These are phyloP conservation scores for Cyclotella baltica DNA, from an alignment of 108 stramenopile genomes.

Conservation along the genomic window DNA sequence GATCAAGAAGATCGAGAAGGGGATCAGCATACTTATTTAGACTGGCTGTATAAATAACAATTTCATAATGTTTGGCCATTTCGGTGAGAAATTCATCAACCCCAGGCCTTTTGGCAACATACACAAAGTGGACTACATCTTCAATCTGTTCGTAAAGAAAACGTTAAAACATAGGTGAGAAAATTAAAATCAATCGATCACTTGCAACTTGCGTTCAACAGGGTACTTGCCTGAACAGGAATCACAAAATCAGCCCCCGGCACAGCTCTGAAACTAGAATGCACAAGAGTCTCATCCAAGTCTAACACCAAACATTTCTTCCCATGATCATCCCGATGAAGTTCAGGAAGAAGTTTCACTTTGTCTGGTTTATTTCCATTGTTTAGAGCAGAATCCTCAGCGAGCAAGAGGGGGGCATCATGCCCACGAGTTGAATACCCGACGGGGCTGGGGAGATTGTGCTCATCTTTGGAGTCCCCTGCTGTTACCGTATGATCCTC, in stretches of 20 bases:
- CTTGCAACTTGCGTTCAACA: not conserved
- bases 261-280: constrained; percentile 96
- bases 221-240: constrained; percentile 91
- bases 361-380: constrained; percentile 49
- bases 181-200: not conserved
- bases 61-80: constrained; percentile 96
- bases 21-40: constrained; percentile 99
- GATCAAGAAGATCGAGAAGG: constrained; percentile 94
- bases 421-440: constrained; percentile 55
- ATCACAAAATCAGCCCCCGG: constrained; percentile 97
- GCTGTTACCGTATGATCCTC: constrained; percentile 26
- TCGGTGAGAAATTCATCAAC: constrained; percentile 96
- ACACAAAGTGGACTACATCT: constrained; percentile 96
- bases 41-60: constrained; percentile 98
- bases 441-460: constrained; percentile 16
- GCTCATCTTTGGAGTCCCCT: constrained; percentile 5
- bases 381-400: constrained; percentile 49
- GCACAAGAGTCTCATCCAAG: constrained; percentile 98
- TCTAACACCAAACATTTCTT: constrained; percentile 97
- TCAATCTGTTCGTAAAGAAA: constrained; percentile 75
- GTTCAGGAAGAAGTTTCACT: constrained; percentile 61
- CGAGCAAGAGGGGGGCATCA: constrained; percentile 44
- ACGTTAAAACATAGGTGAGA: not conserved
- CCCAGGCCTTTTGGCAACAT: constrained; percentile 96
- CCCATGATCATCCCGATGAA: constrained; percentile 76